Evolutionary conservation across 345 rosid genomes (phyloP).

Genomic region (Nephelium lappaceum): DNA sequence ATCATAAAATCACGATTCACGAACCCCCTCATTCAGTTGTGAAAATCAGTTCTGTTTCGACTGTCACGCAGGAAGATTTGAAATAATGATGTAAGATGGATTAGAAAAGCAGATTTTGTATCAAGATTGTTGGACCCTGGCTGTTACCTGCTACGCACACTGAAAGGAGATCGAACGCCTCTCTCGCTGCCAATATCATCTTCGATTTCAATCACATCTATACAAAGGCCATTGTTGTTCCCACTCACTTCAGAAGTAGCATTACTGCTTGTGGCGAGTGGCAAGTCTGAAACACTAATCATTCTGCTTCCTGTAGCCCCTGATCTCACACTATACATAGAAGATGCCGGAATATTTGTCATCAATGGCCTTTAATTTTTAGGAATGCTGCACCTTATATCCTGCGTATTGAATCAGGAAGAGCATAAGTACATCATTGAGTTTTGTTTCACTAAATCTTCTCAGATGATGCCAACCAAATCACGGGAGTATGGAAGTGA

Average conservation of each 20-base stretch:
- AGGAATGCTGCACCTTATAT: slow-evolving; percentile 86
- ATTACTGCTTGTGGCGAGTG: slow-evolving; percentile 92
- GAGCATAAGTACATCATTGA: not conserved
- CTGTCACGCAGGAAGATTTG: slow-evolving; percentile 17
- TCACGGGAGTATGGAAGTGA: not conserved
- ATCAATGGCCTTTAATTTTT: slow-evolving; percentile 84
- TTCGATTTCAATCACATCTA: slow-evolving; percentile 58
- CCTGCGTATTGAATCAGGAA: slow-evolving; percentile 51
- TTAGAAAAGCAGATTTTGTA: slow-evolving; percentile 2
- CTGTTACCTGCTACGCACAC: slow-evolving; percentile 62
- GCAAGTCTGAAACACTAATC: slow-evolving; percentile 79
- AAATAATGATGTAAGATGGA: slow-evolving; percentile 22
- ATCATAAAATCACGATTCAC: slow-evolving; percentile 13
- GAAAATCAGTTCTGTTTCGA: slow-evolving; percentile 27
- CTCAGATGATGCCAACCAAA: not conserved
- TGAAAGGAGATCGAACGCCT: slow-evolving; percentile 65
- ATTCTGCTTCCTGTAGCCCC: slow-evolving; percentile 73
- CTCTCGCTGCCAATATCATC: slow-evolving; percentile 63
- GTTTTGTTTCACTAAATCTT: slow-evolving; percentile 1
- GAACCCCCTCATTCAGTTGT: slow-evolving; percentile 7
- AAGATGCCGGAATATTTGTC: slow-evolving; percentile 97
- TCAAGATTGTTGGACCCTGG: not conserved
- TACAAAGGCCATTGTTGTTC: slow-evolving; percentile 63
- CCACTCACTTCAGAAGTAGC: slow-evolving; percentile 96
- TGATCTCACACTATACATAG: slow-evolving; percentile 95